Evolutionary conservation across 768 basidiomycete species (phyloP), one percentile per base, ranked within the genome.

Genomic region (Daedalea quercina): DNA sequence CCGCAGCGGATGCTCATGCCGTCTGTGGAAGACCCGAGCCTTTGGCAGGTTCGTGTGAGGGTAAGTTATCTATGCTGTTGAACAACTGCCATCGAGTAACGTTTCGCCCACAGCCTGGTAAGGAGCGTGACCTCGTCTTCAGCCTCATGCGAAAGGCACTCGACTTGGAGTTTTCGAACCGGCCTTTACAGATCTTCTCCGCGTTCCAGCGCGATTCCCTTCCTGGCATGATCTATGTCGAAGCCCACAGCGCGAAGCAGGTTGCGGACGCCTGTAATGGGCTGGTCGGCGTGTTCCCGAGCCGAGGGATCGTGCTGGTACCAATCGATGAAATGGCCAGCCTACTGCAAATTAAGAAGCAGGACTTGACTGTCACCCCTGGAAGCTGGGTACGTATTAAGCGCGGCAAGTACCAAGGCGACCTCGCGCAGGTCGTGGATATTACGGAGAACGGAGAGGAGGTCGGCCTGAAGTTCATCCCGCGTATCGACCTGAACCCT

Each of bases 241-340:
- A 99, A 71, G 93, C 95, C 9, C 82, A 87, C 47, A 87, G 87
- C 56, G 78, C 92, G 26, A 84, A 90, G 54, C 84, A 92, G 61
- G 95, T 97, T 52, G 80, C 76, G 57, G 78, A 85, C 52, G 94
- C 95, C 6, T 81, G 90, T 64, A 79, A 83, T 52, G 95, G 95
- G 24, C 85, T 98, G 45, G 89, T 98, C 47, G 96, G 94, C 48
- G 83, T 98, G 50, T 99, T 93, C 67, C 79, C 83, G 25, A 84
- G 80, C 61, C 84, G 88, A 47, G 89, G 90, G 15, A 81, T 92
- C 56, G 77, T 78, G 19, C 79, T 96, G 31, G 94, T 97, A 0
- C 94, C 94, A 7, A 93, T 97, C 54, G 90, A 94, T 62, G 96
- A 99, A 73, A 98, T 98, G 94, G 92, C 96, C 17, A 91, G 90